Evolutionary conservation across 345 rosid species (phyloP).

Genomic region (Lepidium sativum): DNA sequence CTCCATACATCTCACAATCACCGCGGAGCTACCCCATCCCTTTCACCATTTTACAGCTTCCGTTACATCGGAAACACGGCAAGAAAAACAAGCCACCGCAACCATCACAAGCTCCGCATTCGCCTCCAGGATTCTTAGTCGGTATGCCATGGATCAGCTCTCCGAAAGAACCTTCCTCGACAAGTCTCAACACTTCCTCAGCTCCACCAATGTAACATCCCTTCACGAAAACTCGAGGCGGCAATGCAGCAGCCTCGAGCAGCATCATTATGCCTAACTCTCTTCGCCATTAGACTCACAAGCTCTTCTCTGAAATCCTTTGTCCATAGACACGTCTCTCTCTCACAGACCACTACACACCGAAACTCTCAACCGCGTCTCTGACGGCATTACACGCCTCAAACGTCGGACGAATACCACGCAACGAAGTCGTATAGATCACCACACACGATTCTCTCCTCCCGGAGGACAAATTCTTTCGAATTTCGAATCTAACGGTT

Average conservation of each 20-base stretch:
- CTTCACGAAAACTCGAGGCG: conserved; percentile 64
- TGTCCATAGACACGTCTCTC: conserved; percentile 83
- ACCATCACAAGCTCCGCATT: conserved; percentile 41
- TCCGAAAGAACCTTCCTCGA: conserved; percentile 60
- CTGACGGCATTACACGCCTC: conserved; percentile 73
- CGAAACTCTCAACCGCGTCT: conserved; percentile 45
- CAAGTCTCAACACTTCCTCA: conserved; percentile 54
- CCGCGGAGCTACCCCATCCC: conserved; percentile 28
- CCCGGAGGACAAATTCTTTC: conserved; percentile 51
- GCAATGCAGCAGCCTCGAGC: conserved; percentile 26
- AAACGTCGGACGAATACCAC: conserved; percentile 71
- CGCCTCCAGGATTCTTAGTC: conserved; percentile 27
- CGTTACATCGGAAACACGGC: conserved; percentile 69
- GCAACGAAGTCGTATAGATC: conserved; percentile 68
- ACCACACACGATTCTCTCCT: conserved; percentile 58
- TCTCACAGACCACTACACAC: conserved; percentile 43
- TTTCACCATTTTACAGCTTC: conserved; percentile 56
- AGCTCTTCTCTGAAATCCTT: conserved; percentile 69
- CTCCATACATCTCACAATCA: conserved; percentile 48
- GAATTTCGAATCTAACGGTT: conserved; percentile 3
- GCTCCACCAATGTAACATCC: conserved; percentile 90
- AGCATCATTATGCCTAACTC: neutral
- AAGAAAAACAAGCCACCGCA: conserved; percentile 69
- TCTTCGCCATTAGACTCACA: conserved; percentile 36
- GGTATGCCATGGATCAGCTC: conserved; percentile 52